phyloP scores from a whole-genome alignment of 1,284 basidiomycete species.

The Cutaneotrichosporon cavernicola region DNA sequence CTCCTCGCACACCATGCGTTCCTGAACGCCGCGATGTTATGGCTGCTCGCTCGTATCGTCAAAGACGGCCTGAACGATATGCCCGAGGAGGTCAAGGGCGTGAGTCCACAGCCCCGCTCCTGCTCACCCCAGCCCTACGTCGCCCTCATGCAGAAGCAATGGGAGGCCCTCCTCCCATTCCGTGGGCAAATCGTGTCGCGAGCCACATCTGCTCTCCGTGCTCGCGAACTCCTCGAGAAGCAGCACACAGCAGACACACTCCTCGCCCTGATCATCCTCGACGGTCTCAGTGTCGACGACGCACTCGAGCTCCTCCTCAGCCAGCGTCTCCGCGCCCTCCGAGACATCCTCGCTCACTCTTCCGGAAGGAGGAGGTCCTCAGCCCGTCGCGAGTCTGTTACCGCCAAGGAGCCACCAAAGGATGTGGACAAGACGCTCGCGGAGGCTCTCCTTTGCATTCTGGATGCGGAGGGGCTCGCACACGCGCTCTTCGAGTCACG shows the following conservation, averaged over 20 bases:
- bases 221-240: constrained; percentile 41
- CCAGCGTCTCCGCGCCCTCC: constrained; percentile 69
- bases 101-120: constrained; percentile 20
- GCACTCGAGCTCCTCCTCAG: constrained; percentile 67
- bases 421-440: constrained; percentile 35
- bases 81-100: constrained; percentile 37
- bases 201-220: constrained; percentile 70
- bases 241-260: constrained; percentile 72
- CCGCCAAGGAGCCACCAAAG: constrained; percentile 24
- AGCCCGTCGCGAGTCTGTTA: constrained; percentile 19
- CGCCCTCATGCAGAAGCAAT: constrained; percentile 80
- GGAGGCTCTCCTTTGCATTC: constrained; percentile 39
- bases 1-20: constrained; percentile 74
- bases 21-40: constrained; percentile 78
- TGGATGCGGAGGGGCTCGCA: constrained; percentile 38
- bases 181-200: constrained; percentile 79
- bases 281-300: constrained; percentile 72
- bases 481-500: constrained; percentile 36
- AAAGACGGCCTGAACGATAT: constrained; percentile 44
- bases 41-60: constrained; percentile 77
- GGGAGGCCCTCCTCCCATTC: constrained; percentile 80
- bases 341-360: constrained; percentile 45
- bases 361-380: constrained; percentile 9
- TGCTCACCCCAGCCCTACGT: constrained; percentile 50
- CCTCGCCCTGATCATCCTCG: constrained; percentile 76